Evolutionary conservation across 2,329 filamentous ascomycete species (phyloP), one percentile per base, ranked within the genome.

Genomic region (Acephala macrosclerotiorum): DNA sequence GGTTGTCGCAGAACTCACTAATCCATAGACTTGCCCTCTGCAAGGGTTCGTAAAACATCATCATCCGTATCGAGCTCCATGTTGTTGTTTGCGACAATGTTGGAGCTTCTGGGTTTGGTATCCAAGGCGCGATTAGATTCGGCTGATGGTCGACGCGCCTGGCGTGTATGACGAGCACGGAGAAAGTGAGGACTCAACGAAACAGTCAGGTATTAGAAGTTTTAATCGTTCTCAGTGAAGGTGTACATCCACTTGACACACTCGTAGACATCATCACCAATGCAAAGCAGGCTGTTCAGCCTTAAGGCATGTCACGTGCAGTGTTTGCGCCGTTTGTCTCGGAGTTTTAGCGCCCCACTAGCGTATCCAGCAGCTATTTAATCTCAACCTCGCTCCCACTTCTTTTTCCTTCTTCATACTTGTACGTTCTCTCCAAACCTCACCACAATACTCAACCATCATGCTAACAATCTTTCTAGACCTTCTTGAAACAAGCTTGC

Each of bases 21-120:
- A 73, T 88, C 83, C 68, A 89, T 83, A 20, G 79, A 72, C 22
- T 80, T 82, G 69, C 86, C 86, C 20, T 79, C 75, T 25, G 86
- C 85, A 70, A 87, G 79, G 66, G 70, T 79, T 68, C 59, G 56
- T 12, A 77, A 58, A 22, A 75, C 61, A 47, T 73, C 70, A 60
- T 86, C 83, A 68, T 85, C 85, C 53, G 77, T 78, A 68, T 88
- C 86, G 40, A 84, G 80, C 63, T 88, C 85, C 86, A 88, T 88
- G 70, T 80, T 68, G 47, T 36, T 58, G 60, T 64, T 73, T 73
- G 72, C 71, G 70, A 74, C 70, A 70, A 58, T 55, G 62, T 66
- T 57, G 60, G 58, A 72, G 36, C 35, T 64, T 60, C 60, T 58
- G 51, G 56, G 47, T 63, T n/a, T 49, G 18, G 53, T 33, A 12